These are phyloP conservation scores for Venturia aucupariae DNA, from an alignment of 2,329 filamentous ascomycete species.

Conservation along the genomic window DNA sequence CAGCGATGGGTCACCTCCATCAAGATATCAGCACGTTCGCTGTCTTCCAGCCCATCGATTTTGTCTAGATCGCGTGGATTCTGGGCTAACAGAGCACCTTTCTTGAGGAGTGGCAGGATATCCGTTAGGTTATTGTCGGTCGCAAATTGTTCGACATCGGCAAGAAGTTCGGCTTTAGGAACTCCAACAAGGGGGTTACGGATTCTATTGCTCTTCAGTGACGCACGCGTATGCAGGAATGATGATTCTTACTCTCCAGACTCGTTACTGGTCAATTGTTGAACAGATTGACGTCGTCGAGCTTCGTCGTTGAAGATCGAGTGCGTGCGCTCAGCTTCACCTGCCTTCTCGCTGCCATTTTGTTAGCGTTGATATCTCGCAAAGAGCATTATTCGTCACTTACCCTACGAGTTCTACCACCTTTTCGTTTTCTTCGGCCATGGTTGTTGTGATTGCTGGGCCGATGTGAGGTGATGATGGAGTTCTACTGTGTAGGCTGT, in stretches of 20 bases:
- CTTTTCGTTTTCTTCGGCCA: neutral
- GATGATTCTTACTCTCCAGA: slow-evolving; percentile 11
- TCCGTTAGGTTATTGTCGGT: slow-evolving; percentile 49
- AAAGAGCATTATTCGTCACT: too few species aligned
- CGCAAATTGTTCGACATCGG: slow-evolving; percentile 54
- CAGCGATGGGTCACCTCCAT: slow-evolving; percentile 55
- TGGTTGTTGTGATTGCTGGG: neutral
- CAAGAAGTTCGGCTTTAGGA: slow-evolving; percentile 40
- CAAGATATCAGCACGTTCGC: slow-evolving; percentile 50
- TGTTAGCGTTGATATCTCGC: neutral
- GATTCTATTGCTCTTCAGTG: slow-evolving; percentile 32
- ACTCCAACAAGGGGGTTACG: slow-evolving; percentile 49
- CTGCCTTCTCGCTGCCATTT: neutral
- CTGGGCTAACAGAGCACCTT: slow-evolving; percentile 66
- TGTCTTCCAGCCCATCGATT: slow-evolving; percentile 50
- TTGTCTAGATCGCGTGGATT: slow-evolving; percentile 55
- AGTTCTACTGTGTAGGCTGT: neutral
- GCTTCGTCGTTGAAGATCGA: slow-evolving; percentile 8
- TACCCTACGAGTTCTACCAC: neutral
- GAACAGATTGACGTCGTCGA: neutral
- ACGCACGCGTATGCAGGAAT: neutral
- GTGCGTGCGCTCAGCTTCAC: neutral
- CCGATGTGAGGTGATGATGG: neutral
- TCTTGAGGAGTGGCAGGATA: slow-evolving; percentile 50
- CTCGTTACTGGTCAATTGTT: slow-evolving; percentile 12